phyloP scores from a whole-genome alignment of 805 yeast genomes.

The Starmerella ratchasimensis region DNA sequence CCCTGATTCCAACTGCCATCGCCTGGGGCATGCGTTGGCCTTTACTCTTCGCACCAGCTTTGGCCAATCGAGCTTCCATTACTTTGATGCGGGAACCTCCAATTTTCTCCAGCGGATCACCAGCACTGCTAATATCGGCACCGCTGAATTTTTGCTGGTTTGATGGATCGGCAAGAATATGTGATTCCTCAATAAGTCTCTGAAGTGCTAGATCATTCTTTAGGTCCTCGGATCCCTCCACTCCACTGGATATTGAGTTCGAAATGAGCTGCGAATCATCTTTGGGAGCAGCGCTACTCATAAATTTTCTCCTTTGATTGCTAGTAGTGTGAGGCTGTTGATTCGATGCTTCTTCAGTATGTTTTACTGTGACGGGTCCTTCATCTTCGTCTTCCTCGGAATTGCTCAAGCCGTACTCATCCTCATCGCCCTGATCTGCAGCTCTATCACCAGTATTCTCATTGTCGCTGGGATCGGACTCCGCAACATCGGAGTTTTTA shows the following conservation, averaged over 20 bases:
- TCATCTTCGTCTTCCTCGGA: constrained; percentile 3
- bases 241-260: constrained; percentile 9
- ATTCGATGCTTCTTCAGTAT: constrained; percentile 21
- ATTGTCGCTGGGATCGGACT: neutral
- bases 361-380: constrained; percentile 26
- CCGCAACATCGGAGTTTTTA: neutral
- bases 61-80: constrained; percentile 26
- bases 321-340: constrained; percentile 13
- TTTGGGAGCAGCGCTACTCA: constrained; percentile 25
- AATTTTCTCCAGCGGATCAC: constrained; percentile 27
- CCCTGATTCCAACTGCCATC: constrained; percentile 72
- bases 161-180: constrained; percentile 33
- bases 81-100: constrained; percentile 29
- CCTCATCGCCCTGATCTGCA: neutral
- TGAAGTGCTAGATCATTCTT: constrained; percentile 58
- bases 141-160: constrained; percentile 22
- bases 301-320: constrained; percentile 19
- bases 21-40: constrained; percentile 79
- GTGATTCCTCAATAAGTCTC: constrained; percentile 53
- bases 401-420: neutral
- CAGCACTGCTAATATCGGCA: constrained; percentile 24
- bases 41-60: constrained; percentile 27
- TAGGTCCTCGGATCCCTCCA: constrained; percentile 36
- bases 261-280: constrained; percentile 11
- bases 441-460: neutral